Percentiles rank a stretch among this genome's conserved stretches.
Conservation (phyloP, 2,329 filamentous ascomycete genomes). For the Pseudopyrenochaeta lycopersici region DNA sequence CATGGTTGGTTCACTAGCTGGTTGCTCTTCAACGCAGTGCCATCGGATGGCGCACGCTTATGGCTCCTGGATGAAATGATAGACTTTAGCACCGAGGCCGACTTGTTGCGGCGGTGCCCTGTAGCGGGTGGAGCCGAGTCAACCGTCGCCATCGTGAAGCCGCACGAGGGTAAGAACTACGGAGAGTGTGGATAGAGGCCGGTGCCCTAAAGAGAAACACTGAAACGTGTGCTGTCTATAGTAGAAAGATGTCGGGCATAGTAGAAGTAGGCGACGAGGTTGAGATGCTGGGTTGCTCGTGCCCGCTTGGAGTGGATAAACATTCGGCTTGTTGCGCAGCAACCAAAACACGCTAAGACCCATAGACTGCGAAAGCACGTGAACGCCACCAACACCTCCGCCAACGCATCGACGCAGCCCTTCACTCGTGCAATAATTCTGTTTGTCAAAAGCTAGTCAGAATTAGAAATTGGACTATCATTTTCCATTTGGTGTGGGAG, state of each 20-base stretch:
- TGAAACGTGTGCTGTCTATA: conserved; percentile 32
- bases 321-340: conserved; percentile 20
- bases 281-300: conserved; percentile 15
- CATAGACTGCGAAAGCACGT: not conserved
- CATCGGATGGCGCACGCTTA: conserved; percentile 57
- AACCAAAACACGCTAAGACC: conserved; percentile 22
- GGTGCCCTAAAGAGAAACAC: conserved; percentile 20
- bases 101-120: conserved; percentile 52
- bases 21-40: conserved; percentile 37
- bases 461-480: no score
- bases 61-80: conserved; percentile 62
- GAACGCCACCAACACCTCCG: not conserved
- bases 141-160: conserved; percentile 33
- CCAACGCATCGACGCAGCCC: no score
- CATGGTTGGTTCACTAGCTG: conserved; percentile 29
- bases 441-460: no score
- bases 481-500: no score
- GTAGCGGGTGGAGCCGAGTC: conserved; percentile 28
- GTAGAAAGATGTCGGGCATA: conserved; percentile 30
- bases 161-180: conserved; percentile 7
- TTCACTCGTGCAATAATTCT: no score
- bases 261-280: conserved; percentile 25
- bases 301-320: conserved; percentile 21
- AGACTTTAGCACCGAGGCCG: conserved; percentile 58
- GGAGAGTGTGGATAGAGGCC: conserved; percentile 10